Evolutionary conservation across 441 rosid genomes (phyloP).

Genomic region (Erysimum pusillum): DNA sequence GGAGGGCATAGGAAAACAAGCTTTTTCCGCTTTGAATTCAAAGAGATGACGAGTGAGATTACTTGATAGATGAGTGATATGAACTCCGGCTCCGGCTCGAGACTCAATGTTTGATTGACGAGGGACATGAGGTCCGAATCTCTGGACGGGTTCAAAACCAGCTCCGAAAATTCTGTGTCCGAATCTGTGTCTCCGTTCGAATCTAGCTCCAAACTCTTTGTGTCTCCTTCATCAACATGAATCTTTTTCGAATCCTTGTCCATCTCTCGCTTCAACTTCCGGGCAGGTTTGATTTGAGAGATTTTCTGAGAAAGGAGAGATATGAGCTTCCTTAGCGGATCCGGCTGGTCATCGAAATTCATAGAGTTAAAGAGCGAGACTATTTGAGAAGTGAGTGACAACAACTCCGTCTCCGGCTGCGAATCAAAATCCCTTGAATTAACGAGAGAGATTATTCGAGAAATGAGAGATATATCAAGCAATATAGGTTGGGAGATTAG

Average conservation of each 20-base stretch:
- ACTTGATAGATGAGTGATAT: background rate
- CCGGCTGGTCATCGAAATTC: background rate
- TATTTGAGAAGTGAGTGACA: background rate
- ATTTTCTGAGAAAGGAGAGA: background rate
- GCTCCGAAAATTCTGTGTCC: too few species aligned
- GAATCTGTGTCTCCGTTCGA: too few species aligned
- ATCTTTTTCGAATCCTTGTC: too few species aligned
- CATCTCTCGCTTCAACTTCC: too few species aligned
- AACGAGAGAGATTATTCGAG: background rate
- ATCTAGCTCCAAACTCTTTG: too few species aligned
- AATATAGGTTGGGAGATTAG: background rate
- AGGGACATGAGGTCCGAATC: background rate
- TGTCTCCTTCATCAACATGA: too few species aligned
- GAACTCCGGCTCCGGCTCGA: background rate
- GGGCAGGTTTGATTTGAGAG: background rate
- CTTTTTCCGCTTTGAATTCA: background rate
- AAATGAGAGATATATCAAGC: background rate
- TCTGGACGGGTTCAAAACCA: too few species aligned
- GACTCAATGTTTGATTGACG: background rate
- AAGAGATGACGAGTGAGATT: background rate
- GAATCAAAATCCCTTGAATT: background rate
- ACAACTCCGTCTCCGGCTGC: background rate
- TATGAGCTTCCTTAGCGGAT: background rate
- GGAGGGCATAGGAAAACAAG: background rate
- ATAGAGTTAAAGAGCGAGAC: background rate